phyloP scores from a whole-genome alignment of 495 filamentous ascomycete species.

The Bryoglossum gracile region DNA sequence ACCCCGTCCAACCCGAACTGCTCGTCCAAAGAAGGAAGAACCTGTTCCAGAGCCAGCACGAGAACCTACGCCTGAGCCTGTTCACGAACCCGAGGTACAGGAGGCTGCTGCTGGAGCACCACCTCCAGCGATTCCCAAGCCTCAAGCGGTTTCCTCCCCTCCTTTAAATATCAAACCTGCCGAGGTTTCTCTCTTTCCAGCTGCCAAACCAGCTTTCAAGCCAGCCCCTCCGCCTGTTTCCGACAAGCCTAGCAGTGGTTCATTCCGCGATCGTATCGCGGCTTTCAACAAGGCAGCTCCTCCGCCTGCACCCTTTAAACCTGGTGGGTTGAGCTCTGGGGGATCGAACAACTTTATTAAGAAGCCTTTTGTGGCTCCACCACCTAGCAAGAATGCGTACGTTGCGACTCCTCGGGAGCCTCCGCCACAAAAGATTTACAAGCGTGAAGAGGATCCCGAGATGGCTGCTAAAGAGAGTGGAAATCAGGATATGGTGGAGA shows the following conservation, averaged over 20 bases:
- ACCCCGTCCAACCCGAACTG: slow-evolving; percentile 66
- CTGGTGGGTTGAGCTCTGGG: slow-evolving; percentile 48
- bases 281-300: slow-evolving; percentile 90
- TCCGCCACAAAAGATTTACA: slow-evolving; percentile 67
- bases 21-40: slow-evolving; percentile 68
- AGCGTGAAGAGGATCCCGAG: slow-evolving; percentile 84
- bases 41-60: slow-evolving; percentile 24
- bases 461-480: slow-evolving; percentile 58
- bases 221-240: slow-evolving; percentile 56
- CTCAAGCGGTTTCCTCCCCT: slow-evolving; percentile 22
- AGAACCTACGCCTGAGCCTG: slow-evolving; percentile 3
- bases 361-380: slow-evolving; percentile 96
- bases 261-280: slow-evolving; percentile 92
- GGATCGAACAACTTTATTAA: slow-evolving; percentile 72
- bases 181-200: slow-evolving; percentile 15
- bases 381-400: slow-evolving; percentile 88
- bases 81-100: slow-evolving; percentile 30
- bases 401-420: slow-evolving; percentile 63
- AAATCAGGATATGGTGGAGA: slow-evolving; percentile 47
- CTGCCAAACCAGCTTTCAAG: slow-evolving; percentile 42
- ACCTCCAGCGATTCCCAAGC: slow-evolving; percentile 27
- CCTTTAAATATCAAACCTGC: slow-evolving; percentile 21
- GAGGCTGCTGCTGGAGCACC: slow-evolving; percentile 38
- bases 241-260: slow-evolving; percentile 68
- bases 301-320: slow-evolving; percentile 82